These are phyloP conservation scores for Amanita fuliginea DNA, from an alignment of 768 basidiomycete genomes.

Conservation along the genomic window DNA sequence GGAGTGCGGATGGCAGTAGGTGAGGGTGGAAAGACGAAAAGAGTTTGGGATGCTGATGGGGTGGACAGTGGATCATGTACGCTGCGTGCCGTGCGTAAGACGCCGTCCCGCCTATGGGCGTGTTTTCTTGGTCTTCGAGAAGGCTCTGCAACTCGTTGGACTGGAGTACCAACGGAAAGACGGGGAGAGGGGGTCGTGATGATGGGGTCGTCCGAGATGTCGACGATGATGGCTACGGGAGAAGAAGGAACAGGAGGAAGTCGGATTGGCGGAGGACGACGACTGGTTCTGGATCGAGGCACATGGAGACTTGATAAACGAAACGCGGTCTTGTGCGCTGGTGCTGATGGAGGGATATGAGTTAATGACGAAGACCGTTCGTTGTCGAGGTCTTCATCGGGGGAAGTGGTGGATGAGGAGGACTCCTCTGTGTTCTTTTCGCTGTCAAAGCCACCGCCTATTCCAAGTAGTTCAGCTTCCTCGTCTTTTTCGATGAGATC, in stretches of 20 bases:
- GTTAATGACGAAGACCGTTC: conserved; percentile 9
- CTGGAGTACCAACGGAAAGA: conserved; percentile 10
- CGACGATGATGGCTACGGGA: conserved; percentile 44
- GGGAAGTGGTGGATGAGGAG: conserved; percentile 28
- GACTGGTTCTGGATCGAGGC: conserved; percentile 35
- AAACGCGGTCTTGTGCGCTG: conserved; percentile 50
- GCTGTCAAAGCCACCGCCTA: conserved; percentile 53
- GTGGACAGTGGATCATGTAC: conserved; percentile 14
- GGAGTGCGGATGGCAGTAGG: conserved; percentile 52
- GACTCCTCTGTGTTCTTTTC: conserved; percentile 23
- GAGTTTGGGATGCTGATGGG: conserved; percentile 54
- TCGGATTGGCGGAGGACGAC: conserved; percentile 50
- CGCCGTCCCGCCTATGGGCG: conserved; percentile 30
- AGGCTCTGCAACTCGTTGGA: conserved; percentile 20
- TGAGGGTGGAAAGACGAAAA: conserved; percentile 82
- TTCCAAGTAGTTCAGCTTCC: conserved; percentile 57
- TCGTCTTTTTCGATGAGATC: conserved; percentile 78
- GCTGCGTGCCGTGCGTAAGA: conserved; percentile 22
- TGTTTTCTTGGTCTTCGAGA: conserved; percentile 42
- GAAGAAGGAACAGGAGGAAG: conserved; percentile 66
- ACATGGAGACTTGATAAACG: conserved; percentile 29
- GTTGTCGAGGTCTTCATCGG: conserved; percentile 29
- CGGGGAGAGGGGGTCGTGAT: conserved; percentile 9
- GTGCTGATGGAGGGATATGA: conserved; percentile 44
- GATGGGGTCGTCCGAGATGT: conserved; percentile 11